phyloP scores from a whole-genome alignment of 179 eudicot genomes.

The Silene noctiflora region DNA sequence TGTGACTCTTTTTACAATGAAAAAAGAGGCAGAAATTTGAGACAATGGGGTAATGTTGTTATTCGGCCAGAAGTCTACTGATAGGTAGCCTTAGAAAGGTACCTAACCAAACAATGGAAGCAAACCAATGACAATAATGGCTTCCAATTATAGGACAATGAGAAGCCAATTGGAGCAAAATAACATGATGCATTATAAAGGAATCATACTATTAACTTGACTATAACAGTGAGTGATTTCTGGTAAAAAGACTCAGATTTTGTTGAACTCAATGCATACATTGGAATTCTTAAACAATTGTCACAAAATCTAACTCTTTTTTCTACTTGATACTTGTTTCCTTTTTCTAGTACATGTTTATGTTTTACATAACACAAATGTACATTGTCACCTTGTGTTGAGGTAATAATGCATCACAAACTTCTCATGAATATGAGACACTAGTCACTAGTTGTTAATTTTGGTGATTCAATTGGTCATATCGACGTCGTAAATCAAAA shows the following conservation, averaged over 20 bases:
- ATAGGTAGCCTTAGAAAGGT: neutral
- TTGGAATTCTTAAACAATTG: neutral
- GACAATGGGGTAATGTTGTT: neutral
- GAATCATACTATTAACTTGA: neutral
- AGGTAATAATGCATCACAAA: neutral
- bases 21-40: neutral
- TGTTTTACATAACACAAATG: neutral
- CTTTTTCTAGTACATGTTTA: neutral
- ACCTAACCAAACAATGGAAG: neutral
- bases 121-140: slow-evolving; percentile 14
- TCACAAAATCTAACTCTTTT: neutral
- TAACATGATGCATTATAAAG: slow-evolving; percentile 8
- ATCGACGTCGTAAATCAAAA: too few species aligned
- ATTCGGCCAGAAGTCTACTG: neutral
- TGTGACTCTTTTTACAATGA: too few species aligned
- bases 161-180: slow-evolving; percentile 13
- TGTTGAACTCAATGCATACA: slow-evolving; percentile 1
- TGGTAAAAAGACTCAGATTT: neutral
- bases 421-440: neutral
- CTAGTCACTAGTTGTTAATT: too few species aligned
- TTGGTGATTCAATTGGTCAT: too few species aligned
- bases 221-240: slow-evolving; percentile 4
- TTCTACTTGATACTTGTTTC: neutral
- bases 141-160: slow-evolving; percentile 14
- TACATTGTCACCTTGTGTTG: neutral